Evolutionary conservation across 371 early-diverging fungal species (phyloP).

Genomic region (Syncephalastrum racemosum): DNA sequence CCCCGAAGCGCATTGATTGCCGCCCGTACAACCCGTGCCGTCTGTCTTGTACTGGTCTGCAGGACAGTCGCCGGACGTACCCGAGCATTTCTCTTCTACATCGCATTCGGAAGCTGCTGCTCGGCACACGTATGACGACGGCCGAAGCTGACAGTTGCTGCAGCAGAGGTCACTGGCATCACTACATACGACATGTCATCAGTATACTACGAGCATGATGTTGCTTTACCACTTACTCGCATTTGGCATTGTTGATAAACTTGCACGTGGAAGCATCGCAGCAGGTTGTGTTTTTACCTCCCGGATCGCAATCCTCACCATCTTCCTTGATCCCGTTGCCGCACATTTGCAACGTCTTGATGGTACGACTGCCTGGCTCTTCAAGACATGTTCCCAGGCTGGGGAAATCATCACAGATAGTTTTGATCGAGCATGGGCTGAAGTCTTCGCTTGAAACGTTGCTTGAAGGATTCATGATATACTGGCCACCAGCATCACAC

Average conservation of each 20-base stretch:
- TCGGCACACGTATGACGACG: slow-evolving; percentile 72
- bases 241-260: slow-evolving; percentile 72
- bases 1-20: slow-evolving; percentile 81
- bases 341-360: slow-evolving; percentile 68
- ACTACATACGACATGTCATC: slow-evolving; percentile 27
- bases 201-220: background rate
- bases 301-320: slow-evolving; percentile 95
- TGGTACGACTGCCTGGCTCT: slow-evolving; percentile 55
- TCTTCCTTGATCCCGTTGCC: slow-evolving; percentile 93
- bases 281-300: slow-evolving; percentile 73
- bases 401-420: slow-evolving; percentile 65
- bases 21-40: slow-evolving; percentile 64
- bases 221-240: slow-evolving; percentile 52
- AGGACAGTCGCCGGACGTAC: slow-evolving; percentile 75
- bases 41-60: slow-evolving; percentile 66
- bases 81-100: slow-evolving; percentile 78
- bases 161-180: slow-evolving; percentile 88
- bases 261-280: slow-evolving; percentile 84
- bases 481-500: slow-evolving; percentile 80
- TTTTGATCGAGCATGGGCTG: slow-evolving; percentile 77
- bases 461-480: slow-evolving; percentile 85
- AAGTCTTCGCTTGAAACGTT: slow-evolving; percentile 66
- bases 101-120: slow-evolving; percentile 80
- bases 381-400: slow-evolving; percentile 57
- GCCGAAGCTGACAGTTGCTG: slow-evolving; percentile 65